These are phyloP conservation scores for Fusarium staphyleae DNA, from an alignment of 2,329 filamentous ascomycete species.

Conservation along the genomic window DNA sequence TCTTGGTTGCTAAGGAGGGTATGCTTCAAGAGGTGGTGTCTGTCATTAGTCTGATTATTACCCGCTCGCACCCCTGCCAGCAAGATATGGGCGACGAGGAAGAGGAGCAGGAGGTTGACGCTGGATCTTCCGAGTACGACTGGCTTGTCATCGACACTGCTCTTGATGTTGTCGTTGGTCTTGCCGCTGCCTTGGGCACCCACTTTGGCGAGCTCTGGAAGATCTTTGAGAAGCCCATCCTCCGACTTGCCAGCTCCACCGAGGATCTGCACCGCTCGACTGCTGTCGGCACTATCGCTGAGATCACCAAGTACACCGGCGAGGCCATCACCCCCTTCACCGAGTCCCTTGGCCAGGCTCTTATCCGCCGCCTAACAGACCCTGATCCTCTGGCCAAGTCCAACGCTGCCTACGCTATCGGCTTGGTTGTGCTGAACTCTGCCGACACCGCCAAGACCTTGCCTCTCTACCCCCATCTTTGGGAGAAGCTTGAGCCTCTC, in stretches of 20 bases:
- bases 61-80: constrained; percentile 91
- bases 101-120: constrained; percentile 74
- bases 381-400: constrained; percentile 92
- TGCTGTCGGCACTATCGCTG: constrained; percentile 89
- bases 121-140: constrained; percentile 91
- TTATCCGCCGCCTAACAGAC: constrained; percentile 86
- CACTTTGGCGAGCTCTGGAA: constrained; percentile 92
- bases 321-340: constrained; percentile 84
- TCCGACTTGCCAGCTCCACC: constrained; percentile 86
- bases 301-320: constrained; percentile 87
- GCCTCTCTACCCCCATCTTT: constrained; percentile 78
- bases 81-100: constrained; percentile 85
- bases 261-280: constrained; percentile 89
- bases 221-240: constrained; percentile 89
- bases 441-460: constrained; percentile 73
- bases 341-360: constrained; percentile 74
- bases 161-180: constrained; percentile 85
- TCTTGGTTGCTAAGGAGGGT: constrained; percentile 73
- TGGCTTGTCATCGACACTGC: constrained; percentile 97
- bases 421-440: constrained; percentile 84
- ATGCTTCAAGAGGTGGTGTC: constrained; percentile 79
- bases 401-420: constrained; percentile 91
- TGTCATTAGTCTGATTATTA: constrained; percentile 79
- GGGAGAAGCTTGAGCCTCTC: constrained; percentile 85
- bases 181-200: constrained; percentile 80